Evolutionary conservation across 352 stramenopile species (phyloP), one percentile per base, ranked within the genome.

Genomic region (Phytopythium mirpurense): DNA sequence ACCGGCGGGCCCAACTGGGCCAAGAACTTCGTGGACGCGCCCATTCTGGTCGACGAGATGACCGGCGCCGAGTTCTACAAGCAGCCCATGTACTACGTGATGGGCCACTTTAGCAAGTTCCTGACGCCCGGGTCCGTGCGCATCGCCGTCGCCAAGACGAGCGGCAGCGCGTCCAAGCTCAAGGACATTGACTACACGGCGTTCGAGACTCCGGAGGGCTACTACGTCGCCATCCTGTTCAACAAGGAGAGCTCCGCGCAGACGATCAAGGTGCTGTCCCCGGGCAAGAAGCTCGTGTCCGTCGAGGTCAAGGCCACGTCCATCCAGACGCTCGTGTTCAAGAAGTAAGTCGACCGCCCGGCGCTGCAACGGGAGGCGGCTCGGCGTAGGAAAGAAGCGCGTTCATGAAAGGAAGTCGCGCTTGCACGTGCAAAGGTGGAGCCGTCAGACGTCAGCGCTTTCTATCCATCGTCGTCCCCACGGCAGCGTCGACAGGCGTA

Each of bases 11-110:
- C 75, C 0, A 88, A 83, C 52, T 81, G 81, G 67, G 54, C 63
- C 18, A 37, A 45, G 36, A 84, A 83, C 67, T 48, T 61, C 16
- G 70, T 77, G 15, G 70, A 85, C 46, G 71, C 79, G n/a, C 74
- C 78, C 4, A 80, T 90, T 26, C 49, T 90, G 40, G 62, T 82
- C 0, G 70, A 83, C 36, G 70, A 82, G 36, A 53, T 49, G 15
- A 44, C 31, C n/a, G 60, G 66, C 37, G 38, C 37, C 5, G 63
- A 85, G 49, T 80, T 90, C 55, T 83, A 86, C 54, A 82, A 84
- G 60, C 70, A 90, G 43, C 69, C 73, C 19, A 83, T 86, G 63
- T 90, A 84, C 68, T 90, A 88, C 54, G 58, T 80, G 35, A 61
- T 90, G 54, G 78, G 68, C n/a, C 78, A 90, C 44, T 66, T 88